A percentile compares a stretch with the other conserved stretches of the same genome.
Conservation (phyloP, 2,329 filamentous ascomycete species). For the Chaetomium sp. region DNA sequence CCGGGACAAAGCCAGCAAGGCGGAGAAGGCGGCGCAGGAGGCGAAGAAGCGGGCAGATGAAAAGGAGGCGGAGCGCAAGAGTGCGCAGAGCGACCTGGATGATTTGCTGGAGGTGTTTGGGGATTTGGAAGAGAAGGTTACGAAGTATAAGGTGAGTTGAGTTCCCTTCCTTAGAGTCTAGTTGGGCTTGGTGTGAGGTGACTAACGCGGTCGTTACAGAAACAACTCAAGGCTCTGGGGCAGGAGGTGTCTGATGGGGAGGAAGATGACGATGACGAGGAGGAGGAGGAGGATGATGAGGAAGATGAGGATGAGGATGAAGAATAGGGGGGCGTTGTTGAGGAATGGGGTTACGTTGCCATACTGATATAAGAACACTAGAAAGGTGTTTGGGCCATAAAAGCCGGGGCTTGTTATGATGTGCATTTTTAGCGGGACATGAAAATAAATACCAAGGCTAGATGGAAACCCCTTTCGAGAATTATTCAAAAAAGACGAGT, state of each 20-base stretch:
- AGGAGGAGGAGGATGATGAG: constrained; percentile 37
- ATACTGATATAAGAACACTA: too few relatives aligned
- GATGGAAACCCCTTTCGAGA: too few relatives aligned
- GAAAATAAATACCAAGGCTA: too few relatives aligned
- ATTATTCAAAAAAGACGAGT: too few relatives aligned
- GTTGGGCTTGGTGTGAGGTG: not conserved
- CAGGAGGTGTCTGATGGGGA: constrained; percentile 72
- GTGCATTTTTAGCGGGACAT: not conserved
- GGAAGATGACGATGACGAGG: constrained; percentile 54
- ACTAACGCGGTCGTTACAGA: constrained; percentile 30
- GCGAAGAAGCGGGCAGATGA: constrained; percentile 29
- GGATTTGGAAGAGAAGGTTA: constrained; percentile 71
- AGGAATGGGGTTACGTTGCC: too few relatives aligned
- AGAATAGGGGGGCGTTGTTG: not conserved
- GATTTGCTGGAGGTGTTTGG: constrained; percentile 76
- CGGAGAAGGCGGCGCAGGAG: constrained; percentile 50
- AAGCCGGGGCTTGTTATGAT: constrained; percentile 3
- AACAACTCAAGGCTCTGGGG: constrained; percentile 58
- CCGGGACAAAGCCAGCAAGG: constrained; percentile 34
- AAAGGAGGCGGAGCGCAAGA: constrained; percentile 56
- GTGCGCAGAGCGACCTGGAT: constrained; percentile 67
- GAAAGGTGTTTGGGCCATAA: not conserved
- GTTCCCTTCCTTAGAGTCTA: not conserved
- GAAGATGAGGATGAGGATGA: constrained; percentile 14
- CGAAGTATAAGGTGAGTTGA: constrained; percentile 62